These are phyloP conservation scores for Phlebopus sp. DNA, from an alignment of 1,284 basidiomycete species.

Conservation along the genomic window DNA sequence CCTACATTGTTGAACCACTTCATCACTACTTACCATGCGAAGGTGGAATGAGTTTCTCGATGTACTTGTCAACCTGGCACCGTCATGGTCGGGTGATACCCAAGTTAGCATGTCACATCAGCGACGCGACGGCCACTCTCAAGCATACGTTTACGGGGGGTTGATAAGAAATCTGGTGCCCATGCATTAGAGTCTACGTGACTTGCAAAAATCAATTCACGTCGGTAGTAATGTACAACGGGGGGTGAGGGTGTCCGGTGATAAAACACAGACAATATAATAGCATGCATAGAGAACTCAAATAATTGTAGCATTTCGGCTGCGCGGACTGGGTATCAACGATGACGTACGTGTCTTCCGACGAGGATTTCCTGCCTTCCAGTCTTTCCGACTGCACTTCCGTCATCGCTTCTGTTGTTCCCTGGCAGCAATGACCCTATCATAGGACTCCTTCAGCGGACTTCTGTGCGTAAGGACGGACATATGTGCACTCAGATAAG, in stretches of 20 bases:
- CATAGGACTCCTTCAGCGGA: conserved; percentile 66
- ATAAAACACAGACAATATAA: conserved; percentile 21
- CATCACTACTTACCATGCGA: no score
- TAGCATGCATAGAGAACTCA: conserved; percentile 22
- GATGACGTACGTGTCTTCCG: conserved; percentile 5
- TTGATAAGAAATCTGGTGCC: no score
- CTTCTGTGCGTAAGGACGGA: conserved; percentile 60
- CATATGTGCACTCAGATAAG: conserved; percentile 66
- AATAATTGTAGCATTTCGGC: conserved; percentile 24
- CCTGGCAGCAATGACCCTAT: conserved; percentile 62
- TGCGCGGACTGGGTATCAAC: conserved; percentile 23
- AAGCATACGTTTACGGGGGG: no score
- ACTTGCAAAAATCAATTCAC: not conserved
- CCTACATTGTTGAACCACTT: no score
- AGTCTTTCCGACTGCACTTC: conserved; percentile 1
- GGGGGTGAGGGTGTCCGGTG: conserved; percentile 11
- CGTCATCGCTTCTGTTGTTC: conserved; percentile 24
- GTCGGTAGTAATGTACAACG: not conserved
- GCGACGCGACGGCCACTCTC: no score
- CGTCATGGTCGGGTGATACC: no score
- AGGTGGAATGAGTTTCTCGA: no score
- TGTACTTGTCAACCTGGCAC: no score
- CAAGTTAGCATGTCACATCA: no score
- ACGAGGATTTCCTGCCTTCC: not conserved
- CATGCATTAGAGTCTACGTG: no score